Evolutionary conservation across 371 early-diverging fungal genomes (phyloP), one percentile per base, ranked within the genome.

Genomic region (Batkoa obscura): DNA sequence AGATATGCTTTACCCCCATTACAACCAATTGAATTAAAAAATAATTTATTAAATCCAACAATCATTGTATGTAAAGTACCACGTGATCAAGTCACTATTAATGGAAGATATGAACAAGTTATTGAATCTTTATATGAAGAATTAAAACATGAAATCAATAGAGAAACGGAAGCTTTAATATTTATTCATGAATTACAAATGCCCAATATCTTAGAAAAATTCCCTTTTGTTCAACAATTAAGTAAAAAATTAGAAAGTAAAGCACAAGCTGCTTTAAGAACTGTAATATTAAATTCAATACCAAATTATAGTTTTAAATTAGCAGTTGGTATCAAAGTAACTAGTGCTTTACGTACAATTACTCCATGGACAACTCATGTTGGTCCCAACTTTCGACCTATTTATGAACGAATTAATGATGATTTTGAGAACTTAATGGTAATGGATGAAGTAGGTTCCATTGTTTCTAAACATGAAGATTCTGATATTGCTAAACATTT

Each of bases 311-410:
- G 72, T 6, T 60, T 80, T 39, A 84, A 84, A 62, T 67, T 82
- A 10, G 71, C 83, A 31, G 60, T 84, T 34, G 83, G 78, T 17
- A 70, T 83, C 60, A 83, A 76, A 57, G 70, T 80, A 3, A 72
- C 83, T 0, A 81, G 82, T 8, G 83, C 82, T 31, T 58, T 84
- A 58, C 79, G 85, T 46, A 84, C 82, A 8, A 73, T 84, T 56
- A 78, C 79, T 13, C 83, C 83, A 6, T 82, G 73, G 64, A 71
- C 80, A 0, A 75, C 81, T 13, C 69, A 72, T 53, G 71, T 79
- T 57, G 83, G 83, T 0, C 79, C 84, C 23, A 74, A 73, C 12
- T 68, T 84, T 15, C 69, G 73, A 5, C 59, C 60, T n/a, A 64
- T 81, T 15, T 73, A 78, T 46, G 59, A 61, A 10, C 60, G 69